A percentile compares a stretch with the other conserved stretches of the same genome.
Conservation (phyloP, 805 yeast species). For the Kregervanrija fluxuum region DNA sequence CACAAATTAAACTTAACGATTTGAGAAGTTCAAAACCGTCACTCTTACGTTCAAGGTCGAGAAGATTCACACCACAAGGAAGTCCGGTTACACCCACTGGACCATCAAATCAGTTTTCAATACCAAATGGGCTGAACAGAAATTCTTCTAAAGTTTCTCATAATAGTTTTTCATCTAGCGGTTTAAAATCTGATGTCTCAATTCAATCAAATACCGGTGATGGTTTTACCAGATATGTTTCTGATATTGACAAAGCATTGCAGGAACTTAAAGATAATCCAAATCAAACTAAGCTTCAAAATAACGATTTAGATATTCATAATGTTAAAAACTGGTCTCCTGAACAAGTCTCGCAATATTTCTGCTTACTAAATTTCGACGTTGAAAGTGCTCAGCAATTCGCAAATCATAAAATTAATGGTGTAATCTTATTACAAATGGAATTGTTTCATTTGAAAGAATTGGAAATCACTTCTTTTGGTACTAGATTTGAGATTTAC, state of each 20-base stretch:
- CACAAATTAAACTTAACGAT: slow-evolving; percentile 29
- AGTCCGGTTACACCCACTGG: slow-evolving; percentile 18
- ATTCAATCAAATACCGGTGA: background rate
- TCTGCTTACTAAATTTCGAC: slow-evolving; percentile 68
- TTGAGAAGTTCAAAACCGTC: slow-evolving; percentile 26
- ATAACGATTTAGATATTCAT: slow-evolving; percentile 33
- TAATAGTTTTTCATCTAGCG: background rate
- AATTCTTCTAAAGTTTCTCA: background rate
- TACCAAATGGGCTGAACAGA: too few relatives aligned
- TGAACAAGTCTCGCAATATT: slow-evolving; percentile 74
- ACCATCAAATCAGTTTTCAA: background rate
- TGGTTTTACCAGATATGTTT: slow-evolving; percentile 38
- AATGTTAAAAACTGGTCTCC: slow-evolving; percentile 72
- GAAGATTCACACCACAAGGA: slow-evolving; percentile 33
- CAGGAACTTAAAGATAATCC: slow-evolving; percentile 43
- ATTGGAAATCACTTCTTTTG: slow-evolving; percentile 85
- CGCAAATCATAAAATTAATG: slow-evolving; percentile 82
- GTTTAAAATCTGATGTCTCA: too few relatives aligned
- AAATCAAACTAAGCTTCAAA: background rate
- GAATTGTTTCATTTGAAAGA: slow-evolving; percentile 86
- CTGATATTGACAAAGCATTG: slow-evolving; percentile 67
- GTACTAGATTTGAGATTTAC: slow-evolving; percentile 87
- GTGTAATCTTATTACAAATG: slow-evolving; percentile 74
- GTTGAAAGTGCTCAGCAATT: slow-evolving; percentile 69
- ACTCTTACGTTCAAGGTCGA: slow-evolving; percentile 51